Base-by-base conservation (phyloP, 2,329 filamentous ascomycete genomes). In the Hortaea werneckii region DNA sequence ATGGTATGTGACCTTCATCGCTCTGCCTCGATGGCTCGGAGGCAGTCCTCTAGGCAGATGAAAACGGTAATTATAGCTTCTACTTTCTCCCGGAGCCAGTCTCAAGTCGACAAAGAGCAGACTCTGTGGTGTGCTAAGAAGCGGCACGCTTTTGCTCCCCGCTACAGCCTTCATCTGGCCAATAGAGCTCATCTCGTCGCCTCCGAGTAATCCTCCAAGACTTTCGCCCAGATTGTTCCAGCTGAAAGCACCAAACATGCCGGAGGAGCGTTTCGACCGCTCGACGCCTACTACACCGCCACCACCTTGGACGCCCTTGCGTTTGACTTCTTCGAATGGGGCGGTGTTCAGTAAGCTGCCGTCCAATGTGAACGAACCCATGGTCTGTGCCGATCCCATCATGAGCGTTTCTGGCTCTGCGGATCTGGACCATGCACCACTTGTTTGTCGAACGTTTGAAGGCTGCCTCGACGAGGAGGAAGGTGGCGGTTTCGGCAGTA, bases 371-470 rank as follows among this genome's bases (percentile, higher is more conserved):
- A 98, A 98, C 0, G 86, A 89, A 4, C 92, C 92, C 65, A 87
- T 85, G 2, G 96, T 79, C 58, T 98, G 92, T 2, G 87, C 90
- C 66, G 94, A 98, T 0, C 89, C 92, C 92, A 98, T 98, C 80
- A 98, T 94, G 44, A 98, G 69, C 1, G 83, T 82, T 62, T 96
- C 89, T 0, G 86, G 80, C 35, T 72, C 63, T 68, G 72, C 58
- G 69, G 68, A 67, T 47, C 11, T 13, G 26, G 20, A 37, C 30
- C 43, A 70, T 53, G 47, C 65, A 68, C 38, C 49, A 32, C 48
- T 47, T 10, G 49, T 49, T 7, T 56, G 56, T 29, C 52, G 50
- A n/a, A 20, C 2, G 3, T 2, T 28, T 2, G 75, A 77, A 43
- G 65, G 61, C 54, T 71, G 66, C 42, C 74, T 65, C 39, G 51